These are phyloP conservation scores for Leccinum huronense DNA, from an alignment of 1,284 basidiomycete genomes.

Conservation along the genomic window DNA sequence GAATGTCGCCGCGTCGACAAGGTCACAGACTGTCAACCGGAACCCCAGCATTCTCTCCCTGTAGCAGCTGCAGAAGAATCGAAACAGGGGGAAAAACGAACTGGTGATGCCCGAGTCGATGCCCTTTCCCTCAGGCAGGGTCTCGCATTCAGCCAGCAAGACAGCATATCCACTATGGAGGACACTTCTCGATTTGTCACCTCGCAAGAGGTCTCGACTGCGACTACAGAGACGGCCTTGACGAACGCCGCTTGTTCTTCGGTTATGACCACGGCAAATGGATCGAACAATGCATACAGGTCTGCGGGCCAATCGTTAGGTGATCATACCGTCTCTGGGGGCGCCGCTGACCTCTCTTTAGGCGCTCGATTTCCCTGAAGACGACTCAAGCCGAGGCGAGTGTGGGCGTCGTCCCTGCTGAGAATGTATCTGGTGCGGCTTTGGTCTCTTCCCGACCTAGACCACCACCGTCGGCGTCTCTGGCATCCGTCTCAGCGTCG, in stretches of 20 bases:
- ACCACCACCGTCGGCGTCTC: background rate
- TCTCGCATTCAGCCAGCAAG: background rate
- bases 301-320: slow-evolving; percentile 9
- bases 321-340: too few species aligned
- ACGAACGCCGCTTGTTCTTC: background rate
- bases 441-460: background rate
- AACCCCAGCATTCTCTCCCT: background rate
- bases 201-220: background rate
- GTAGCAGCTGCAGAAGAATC: background rate
- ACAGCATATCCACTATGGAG: background rate
- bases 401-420: background rate
- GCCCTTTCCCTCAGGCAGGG: background rate
- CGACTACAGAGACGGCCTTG: background rate
- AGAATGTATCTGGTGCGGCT: background rate
- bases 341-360: background rate
- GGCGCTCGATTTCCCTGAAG: slow-evolving; percentile 2
- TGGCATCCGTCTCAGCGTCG: background rate
- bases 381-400: background rate
- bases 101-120: background rate
- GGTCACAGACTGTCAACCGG: background rate
- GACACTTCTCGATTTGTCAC: background rate
- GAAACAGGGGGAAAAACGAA: background rate
- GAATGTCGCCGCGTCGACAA: too few species aligned
- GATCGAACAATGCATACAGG: background rate
- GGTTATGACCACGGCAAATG: background rate